Percentiles rank a stretch among this genome's conserved stretches.
phyloP scores from a whole-genome alignment of 2,329 filamentous ascomycete species.

The Colletotrichum somersetense region DNA sequence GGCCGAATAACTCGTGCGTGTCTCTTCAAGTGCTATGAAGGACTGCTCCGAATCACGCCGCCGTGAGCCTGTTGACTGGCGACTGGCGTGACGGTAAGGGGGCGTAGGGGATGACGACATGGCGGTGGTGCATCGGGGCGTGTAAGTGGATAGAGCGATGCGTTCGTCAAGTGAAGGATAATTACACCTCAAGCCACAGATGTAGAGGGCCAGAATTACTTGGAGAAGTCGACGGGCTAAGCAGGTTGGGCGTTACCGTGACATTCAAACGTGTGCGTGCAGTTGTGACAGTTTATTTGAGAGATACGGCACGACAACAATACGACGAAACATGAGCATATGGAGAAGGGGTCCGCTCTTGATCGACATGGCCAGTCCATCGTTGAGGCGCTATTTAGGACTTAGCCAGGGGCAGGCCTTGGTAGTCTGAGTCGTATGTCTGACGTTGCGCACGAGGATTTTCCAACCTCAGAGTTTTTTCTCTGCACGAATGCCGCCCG shows the following conservation, averaged over 20 bases:
- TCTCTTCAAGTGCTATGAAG: conserved; percentile 18
- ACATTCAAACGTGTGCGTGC: not conserved
- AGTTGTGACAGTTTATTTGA: not conserved
- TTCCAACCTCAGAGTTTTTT: conserved; percentile 13
- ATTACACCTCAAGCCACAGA: too few relatives aligned
- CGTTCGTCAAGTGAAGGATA: not conserved
- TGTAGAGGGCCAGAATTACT: too few relatives aligned
- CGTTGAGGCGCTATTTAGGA: not conserved
- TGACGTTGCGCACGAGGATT: conserved; percentile 15
- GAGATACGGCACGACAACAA: not conserved
- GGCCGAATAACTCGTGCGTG: not conserved
- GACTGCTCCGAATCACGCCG: conserved; percentile 17
- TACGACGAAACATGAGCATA: not conserved
- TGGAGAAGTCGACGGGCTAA: not conserved
- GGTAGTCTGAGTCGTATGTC: not conserved
- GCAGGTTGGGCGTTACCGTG: conserved; percentile 2
- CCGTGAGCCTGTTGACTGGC: conserved; percentile 9
- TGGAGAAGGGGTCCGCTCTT: conserved; percentile 5
- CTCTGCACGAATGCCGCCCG: not conserved
- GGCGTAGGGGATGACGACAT: conserved; percentile 25
- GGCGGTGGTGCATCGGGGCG: not conserved
- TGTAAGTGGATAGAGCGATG: not conserved
- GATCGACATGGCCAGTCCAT: conserved; percentile 10
- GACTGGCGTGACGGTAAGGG: conserved; percentile 26
- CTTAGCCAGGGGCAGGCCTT: not conserved